Conservation (phyloP, 306 rosid genomes). For the Vigna angularis region DNA sequence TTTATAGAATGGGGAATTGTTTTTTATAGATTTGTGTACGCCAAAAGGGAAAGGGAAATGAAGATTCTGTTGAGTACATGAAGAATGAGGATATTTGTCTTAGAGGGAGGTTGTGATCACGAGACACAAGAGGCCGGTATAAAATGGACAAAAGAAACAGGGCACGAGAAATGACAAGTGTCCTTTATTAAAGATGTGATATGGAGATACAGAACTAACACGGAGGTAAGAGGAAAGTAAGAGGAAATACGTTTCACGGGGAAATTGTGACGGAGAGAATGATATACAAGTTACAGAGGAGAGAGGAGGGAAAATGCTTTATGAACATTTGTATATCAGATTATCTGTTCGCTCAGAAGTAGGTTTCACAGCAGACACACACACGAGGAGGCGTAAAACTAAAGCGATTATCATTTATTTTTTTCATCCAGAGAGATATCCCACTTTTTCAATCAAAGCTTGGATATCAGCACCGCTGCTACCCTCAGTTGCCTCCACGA, state of each 20-base stretch:
- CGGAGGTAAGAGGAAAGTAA: constrained; percentile 10
- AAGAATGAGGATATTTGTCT: constrained; percentile 16
- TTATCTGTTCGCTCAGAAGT: constrained; percentile 32
- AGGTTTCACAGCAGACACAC: constrained; percentile 25
- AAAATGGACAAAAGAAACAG: constrained; percentile 28
- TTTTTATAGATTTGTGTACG: neutral
- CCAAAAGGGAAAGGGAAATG: neutral
- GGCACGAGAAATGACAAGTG: constrained; percentile 26
- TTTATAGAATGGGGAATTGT: neutral
- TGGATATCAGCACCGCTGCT: constrained; percentile 67
- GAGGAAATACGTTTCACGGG: constrained; percentile 41
- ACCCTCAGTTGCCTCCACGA: constrained; percentile 68
- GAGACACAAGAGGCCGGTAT: neutral
- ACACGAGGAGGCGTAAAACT: constrained; percentile 31
- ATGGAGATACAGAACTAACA: constrained; percentile 40
- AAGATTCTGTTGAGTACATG: neutral
- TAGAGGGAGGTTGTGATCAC: constrained; percentile 18
- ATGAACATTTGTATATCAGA: constrained; percentile 40
- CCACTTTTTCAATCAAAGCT: constrained; percentile 67
- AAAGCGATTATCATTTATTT: neutral
- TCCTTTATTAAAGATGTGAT: constrained; percentile 43
- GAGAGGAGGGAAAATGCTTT: constrained; percentile 32
- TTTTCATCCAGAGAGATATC: constrained; percentile 60
- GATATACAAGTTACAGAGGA: constrained; percentile 26
- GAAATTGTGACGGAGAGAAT: constrained; percentile 29